Conservation (phyloP, 2,329 filamentous ascomycete genomes). For the Hypoxylon sp. region DNA sequence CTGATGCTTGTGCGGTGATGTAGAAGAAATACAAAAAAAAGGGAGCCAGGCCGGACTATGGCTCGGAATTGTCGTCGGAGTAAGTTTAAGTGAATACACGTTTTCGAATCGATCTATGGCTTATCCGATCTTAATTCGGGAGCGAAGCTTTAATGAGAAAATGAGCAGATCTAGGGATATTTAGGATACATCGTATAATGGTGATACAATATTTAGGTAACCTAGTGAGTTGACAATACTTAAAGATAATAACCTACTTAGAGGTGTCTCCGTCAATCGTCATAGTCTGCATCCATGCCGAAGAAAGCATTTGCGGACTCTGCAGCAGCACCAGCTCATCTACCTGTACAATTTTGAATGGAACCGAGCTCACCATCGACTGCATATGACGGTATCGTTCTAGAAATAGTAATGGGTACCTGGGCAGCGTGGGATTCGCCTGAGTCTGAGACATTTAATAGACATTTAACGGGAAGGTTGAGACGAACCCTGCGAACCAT, state of each 20-base stretch:
- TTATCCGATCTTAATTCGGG: not conserved
- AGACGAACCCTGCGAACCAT: constrained; percentile 27
- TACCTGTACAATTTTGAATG: not conserved
- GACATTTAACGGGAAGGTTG: constrained; percentile 21
- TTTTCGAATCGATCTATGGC: not conserved
- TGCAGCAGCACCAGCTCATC: not conserved
- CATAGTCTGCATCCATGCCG: constrained; percentile 5
- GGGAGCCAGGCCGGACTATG: not conserved
- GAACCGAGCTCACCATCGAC: not conserved
- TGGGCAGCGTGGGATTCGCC: constrained; percentile 3
- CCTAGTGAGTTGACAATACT: not conserved
- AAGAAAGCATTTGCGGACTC: not conserved
- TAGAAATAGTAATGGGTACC: not conserved
- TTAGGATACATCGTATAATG: not conserved
- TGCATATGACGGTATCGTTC: not conserved
- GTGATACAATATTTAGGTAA: not conserved
- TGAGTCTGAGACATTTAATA: constrained; percentile 22
- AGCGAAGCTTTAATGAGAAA: not conserved
- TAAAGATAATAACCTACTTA: too few species aligned
- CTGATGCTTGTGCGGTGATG: constrained; percentile 16
- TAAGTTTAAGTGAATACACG: not conserved
- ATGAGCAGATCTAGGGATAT: not conserved
- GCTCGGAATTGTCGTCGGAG: not conserved
- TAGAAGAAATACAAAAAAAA: not conserved
- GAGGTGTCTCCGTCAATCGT: too few species aligned